Evolutionary conservation across 2,329 filamentous ascomycete genomes (phyloP).

Genomic region (Bimuria novae-zelandiae): DNA sequence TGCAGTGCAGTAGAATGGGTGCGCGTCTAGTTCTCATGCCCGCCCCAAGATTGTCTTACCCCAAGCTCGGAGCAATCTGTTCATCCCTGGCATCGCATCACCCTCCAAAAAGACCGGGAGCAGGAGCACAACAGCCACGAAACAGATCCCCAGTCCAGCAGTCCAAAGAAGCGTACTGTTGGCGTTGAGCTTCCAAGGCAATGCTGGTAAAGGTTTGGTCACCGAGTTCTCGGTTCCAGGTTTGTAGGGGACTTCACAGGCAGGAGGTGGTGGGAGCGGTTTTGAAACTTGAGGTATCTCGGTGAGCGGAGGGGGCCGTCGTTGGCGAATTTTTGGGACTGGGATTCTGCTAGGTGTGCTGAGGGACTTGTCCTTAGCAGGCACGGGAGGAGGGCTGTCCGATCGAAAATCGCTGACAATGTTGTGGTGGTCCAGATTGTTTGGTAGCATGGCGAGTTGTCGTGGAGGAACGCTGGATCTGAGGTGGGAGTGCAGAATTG

Average conservation of each 20-base stretch:
- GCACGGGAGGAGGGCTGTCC: not conserved
- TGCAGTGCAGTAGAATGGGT: no score
- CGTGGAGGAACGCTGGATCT: no score
- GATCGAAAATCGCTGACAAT: no score
- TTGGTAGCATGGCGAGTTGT: no score
- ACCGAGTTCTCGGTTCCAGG: not conserved
- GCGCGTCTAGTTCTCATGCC: no score
- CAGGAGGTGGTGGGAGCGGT: not conserved
- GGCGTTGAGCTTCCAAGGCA: constrained; percentile 10
- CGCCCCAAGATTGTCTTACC: not conserved
- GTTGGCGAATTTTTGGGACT: constrained; percentile 34
- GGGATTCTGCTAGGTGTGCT: constrained; percentile 5
- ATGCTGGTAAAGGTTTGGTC: constrained; percentile 20
- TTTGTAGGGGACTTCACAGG: not conserved
- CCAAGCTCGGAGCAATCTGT: constrained; percentile 22
- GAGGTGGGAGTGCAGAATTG: no score
- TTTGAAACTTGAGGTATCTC: not conserved
- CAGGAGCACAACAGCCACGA: constrained; percentile 29
- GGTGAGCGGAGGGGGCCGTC: not conserved
- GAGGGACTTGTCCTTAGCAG: not conserved
- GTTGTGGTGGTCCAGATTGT: no score
- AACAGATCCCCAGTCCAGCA: constrained; percentile 25
- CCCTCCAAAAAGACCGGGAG: constrained; percentile 33
- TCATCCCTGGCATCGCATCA: constrained; percentile 35
- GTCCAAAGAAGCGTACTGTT: constrained; percentile 19